These are phyloP conservation scores for Aureobasidium sp. DNA, from an alignment of 2,329 filamentous ascomycete species.

Conservation along the genomic window DNA sequence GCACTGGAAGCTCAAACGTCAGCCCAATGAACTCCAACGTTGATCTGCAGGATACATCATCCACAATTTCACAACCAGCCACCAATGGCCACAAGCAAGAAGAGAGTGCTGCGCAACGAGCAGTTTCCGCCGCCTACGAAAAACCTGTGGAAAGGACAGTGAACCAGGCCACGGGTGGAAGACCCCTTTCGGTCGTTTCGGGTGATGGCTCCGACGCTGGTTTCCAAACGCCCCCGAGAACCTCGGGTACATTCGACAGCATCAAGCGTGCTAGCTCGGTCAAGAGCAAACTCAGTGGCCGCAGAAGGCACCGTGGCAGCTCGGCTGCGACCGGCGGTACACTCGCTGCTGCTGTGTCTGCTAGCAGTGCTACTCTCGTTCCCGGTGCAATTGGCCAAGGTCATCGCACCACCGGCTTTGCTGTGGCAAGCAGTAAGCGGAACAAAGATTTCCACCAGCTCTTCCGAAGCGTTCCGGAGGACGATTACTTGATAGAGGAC, in stretches of 20 bases:
- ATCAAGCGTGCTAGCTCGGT: slow-evolving; percentile 49
- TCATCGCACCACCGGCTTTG: slow-evolving; percentile 85
- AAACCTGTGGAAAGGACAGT: slow-evolving; percentile 31
- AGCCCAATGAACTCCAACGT: slow-evolving; percentile 52
- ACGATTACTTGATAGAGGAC: slow-evolving; percentile 96
- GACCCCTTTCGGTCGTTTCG: slow-evolving; percentile 37
- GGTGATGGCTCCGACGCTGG: slow-evolving; percentile 35
- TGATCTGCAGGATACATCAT: slow-evolving; percentile 5
- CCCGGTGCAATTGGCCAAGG: slow-evolving; percentile 51
- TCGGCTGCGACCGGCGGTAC: slow-evolving; percentile 56
- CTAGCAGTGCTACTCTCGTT: slow-evolving; percentile 63
- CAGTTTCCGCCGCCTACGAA: slow-evolving; percentile 55
- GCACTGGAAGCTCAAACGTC: slow-evolving; percentile 45
- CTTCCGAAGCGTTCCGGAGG: slow-evolving; percentile 94
- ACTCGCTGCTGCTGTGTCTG: slow-evolving; percentile 65
- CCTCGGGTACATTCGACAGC: slow-evolving; percentile 55
- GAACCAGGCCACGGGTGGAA: slow-evolving; percentile 28
- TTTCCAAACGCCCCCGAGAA: slow-evolving; percentile 61
- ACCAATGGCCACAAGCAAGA: slow-evolving; percentile 39
- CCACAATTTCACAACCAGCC: not conserved
- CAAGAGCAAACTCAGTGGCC: slow-evolving; percentile 45
- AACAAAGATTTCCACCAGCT: slow-evolving; percentile 91
- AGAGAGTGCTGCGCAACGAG: slow-evolving; percentile 54
- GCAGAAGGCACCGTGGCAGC: slow-evolving; percentile 69
- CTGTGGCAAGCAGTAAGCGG: slow-evolving; percentile 89